phyloP scores from a whole-genome alignment of 495 filamentous ascomycete species.

The Lentithecium fluviatile region DNA sequence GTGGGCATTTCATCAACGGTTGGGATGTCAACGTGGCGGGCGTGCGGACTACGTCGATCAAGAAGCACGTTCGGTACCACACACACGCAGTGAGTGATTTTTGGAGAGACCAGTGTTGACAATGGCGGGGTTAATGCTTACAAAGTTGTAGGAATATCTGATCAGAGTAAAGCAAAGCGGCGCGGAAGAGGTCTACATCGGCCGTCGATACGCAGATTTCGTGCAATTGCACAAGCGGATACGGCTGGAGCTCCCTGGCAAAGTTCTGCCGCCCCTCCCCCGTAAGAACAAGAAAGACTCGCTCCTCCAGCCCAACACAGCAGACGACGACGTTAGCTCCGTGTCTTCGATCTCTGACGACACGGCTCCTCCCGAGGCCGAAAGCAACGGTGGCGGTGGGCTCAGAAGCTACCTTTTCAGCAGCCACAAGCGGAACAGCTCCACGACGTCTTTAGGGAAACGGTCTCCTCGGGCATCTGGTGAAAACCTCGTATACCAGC shows the following conservation, averaged over 20 bases:
- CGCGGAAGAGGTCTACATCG: conserved; percentile 72
- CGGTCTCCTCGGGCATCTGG: conserved; percentile 54
- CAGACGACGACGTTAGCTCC: conserved; percentile 72
- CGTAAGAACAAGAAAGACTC: conserved; percentile 79
- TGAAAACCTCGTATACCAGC: conserved; percentile 41
- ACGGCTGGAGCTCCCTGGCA: conserved; percentile 84
- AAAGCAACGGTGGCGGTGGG: conserved; percentile 45
- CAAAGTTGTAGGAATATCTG: conserved; percentile 71
- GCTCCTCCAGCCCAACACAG: conserved; percentile 51
- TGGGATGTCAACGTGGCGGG: conserved; percentile 97
- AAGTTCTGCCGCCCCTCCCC: conserved; percentile 80
- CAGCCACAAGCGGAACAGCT: conserved; percentile 33
- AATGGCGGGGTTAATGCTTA: neutral
- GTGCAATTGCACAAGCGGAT: conserved; percentile 72
- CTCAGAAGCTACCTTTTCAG: conserved; percentile 44
- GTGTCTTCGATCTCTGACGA: conserved; percentile 70
- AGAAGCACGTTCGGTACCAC: conserved; percentile 85
- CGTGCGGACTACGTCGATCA: conserved; percentile 74
- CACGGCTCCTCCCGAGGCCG: conserved; percentile 27
- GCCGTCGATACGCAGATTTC: conserved; percentile 86
- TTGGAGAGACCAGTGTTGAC: neutral
- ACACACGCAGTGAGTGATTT: conserved; percentile 76
- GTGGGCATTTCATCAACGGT: conserved; percentile 86
- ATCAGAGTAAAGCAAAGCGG: conserved; percentile 74
- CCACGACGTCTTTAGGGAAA: conserved; percentile 34